Evolutionary conservation across 805 yeast species (phyloP).

Genomic region (Geotrichum ghanense): DNA sequence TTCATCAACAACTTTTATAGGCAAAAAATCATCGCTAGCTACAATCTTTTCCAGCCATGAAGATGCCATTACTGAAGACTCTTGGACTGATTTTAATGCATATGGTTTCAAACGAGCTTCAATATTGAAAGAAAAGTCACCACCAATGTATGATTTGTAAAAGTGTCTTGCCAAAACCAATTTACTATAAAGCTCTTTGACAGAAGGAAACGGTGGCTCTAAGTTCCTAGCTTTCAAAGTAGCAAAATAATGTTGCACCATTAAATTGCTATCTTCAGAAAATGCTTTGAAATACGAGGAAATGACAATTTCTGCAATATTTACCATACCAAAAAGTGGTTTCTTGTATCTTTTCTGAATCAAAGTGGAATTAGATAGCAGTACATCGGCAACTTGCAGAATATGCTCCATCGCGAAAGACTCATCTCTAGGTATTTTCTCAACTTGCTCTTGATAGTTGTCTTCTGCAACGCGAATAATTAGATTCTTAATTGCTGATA

Average conservation of each 20-base stretch:
- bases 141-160: slow-evolving; percentile 31
- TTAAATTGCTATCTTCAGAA: slow-evolving; percentile 24
- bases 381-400: slow-evolving; percentile 41
- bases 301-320: slow-evolving; percentile 32
- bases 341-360: slow-evolving; percentile 49
- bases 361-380: slow-evolving; percentile 37
- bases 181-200: slow-evolving; percentile 43
- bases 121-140: slow-evolving; percentile 38
- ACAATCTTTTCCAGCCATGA: slow-evolving; percentile 45
- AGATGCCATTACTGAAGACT: slow-evolving; percentile 35
- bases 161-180: slow-evolving; percentile 43
- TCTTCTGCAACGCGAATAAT: slow-evolving; percentile 32
- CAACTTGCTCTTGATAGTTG: slow-evolving; percentile 33
- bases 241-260: slow-evolving; percentile 21
- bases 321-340: slow-evolving; percentile 49
- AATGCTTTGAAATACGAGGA: slow-evolving; percentile 23
- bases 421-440: slow-evolving; percentile 47
- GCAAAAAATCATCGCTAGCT: slow-evolving; percentile 44
- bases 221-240: slow-evolving; percentile 14
- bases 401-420: slow-evolving; percentile 45
- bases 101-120: slow-evolving; percentile 46
- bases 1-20: slow-evolving; percentile 21
- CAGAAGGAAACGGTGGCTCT: slow-evolving; percentile 38
- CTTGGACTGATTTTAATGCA: slow-evolving; percentile 30
- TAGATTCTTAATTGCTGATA: slow-evolving; percentile 25